Base-by-base conservation (phyloP, 1,284 basidiomycete species). In the Cutaneotrichosporon sp. region DNA sequence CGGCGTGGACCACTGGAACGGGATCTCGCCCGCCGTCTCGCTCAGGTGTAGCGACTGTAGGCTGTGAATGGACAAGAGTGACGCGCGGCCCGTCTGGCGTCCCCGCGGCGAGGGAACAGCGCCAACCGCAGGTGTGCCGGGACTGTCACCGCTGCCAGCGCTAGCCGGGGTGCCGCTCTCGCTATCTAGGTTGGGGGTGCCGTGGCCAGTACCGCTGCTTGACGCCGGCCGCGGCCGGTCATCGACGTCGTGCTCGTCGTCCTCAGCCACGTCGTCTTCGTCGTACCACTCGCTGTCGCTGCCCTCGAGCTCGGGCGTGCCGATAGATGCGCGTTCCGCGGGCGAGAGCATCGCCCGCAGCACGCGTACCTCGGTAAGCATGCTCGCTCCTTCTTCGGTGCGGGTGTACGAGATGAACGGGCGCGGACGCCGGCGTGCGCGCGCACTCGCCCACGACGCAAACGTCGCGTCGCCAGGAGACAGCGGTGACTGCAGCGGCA, bases 391-490 rank as follows among this genome's bases (percentile, higher is more conserved):
- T 42, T 74, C 70, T 30, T 64, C 61, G 4, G 69, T 74, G 20
- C 67, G 54, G 0, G 72, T 72, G 47, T 68, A 73, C 9, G 60
- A 62, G 30, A 74, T 56, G 52, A 75, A 75, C 2, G 73, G 70
- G 12, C 69, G 52, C 14, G 41, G 33, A 14, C 48, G 26, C 17
- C 17, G 20, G 30, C 33, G 18, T 12, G 43, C 43, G 20, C 43
- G 43, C 12, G 33, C 17, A 4, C 30, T 35, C 12, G 33, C 43
- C 43, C 18, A 18, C 18, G 43, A 18, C 18, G 43, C 33, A 12
- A 20, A 17, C 5, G 7, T 30, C 26, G 10, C 7, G 26, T 10
- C 26, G 26, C 10, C 26, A 5, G 26, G 26, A 30, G 26, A 30
- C 26, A 7, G 26, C 13, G 30, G 33, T 8, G 18, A 7, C 38